Evolutionary conservation across 345 rosid species (phyloP).

Genomic region (Cardamine chenopodiifolia): DNA sequence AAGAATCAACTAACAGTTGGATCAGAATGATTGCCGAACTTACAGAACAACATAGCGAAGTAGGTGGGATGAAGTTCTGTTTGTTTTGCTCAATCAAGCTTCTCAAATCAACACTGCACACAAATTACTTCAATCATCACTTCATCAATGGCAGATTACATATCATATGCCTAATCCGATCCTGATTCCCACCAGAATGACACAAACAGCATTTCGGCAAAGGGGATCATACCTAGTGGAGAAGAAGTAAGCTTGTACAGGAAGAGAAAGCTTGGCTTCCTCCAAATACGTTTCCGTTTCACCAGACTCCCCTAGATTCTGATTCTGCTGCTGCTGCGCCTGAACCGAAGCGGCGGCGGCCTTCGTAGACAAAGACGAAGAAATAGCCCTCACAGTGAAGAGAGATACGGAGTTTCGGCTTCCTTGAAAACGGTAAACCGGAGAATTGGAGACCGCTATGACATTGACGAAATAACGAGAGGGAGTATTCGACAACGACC

Average conservation of each 20-base stretch:
- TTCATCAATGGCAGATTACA: neutral
- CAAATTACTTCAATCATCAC: neutral
- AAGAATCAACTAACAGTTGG: constrained; percentile 52
- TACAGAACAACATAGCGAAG: constrained; percentile 79
- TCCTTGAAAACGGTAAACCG: neutral
- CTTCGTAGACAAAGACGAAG: constrained; percentile 34
- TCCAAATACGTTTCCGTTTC: constrained; percentile 11
- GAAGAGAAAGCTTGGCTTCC: constrained; percentile 61
- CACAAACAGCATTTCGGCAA: neutral
- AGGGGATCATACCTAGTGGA: constrained; percentile 67
- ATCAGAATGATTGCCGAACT: constrained; percentile 66
- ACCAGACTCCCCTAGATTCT: constrained; percentile 10
- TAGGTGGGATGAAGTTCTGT: constrained; percentile 76
- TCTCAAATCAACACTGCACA: constrained; percentile 85
- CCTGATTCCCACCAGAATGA: neutral
- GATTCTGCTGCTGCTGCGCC: constrained; percentile 18
- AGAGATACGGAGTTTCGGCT: constrained; percentile 3
- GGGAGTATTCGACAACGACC: constrained; percentile 15
- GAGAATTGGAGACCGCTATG: constrained; percentile 3
- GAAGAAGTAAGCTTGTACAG: constrained; percentile 87
- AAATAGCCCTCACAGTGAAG: constrained; percentile 42
- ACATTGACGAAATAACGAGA: constrained; percentile 38
- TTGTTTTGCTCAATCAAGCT: constrained; percentile 81
- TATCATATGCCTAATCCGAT: neutral
- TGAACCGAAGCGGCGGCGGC: constrained; percentile 40